Evolutionary conservation across 2,329 filamentous ascomycete genomes (phyloP), one percentile per base, ranked within the genome.

Genomic region (Phaeoacremonium minimum): DNA sequence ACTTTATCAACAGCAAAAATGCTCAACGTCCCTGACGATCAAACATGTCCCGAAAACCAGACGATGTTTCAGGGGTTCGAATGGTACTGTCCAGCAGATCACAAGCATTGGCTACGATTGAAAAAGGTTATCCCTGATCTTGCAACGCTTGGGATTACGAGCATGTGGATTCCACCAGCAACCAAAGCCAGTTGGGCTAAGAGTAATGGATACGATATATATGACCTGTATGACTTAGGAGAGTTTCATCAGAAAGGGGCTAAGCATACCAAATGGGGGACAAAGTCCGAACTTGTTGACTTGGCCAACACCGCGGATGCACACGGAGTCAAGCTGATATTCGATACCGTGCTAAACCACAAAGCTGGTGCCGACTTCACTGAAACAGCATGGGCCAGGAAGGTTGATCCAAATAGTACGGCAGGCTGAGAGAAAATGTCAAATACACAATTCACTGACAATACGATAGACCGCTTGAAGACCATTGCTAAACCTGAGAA

Each of bases 281-380:
- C 66, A 2, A 78, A 77, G 48, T 69, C 75, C 30, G 80, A 86
- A 37, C 60, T 87, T 13, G 45, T 73, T 4, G 61, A 66, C 14
- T 55, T 87, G 32, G 59, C 65, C 4, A 56, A 64, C 15, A 57
- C 61, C 11, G 79, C 80, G 0, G 64, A 71, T 34, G 59, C 70
- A 26, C 46, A 70, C 16, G 73, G 71, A 0, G 64, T 87, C 7
- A 70, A 72, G 1, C 48, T 85, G 1, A 71, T 84, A 46, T 87
- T 80, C 69, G 83, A 87, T 54, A 77, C 80, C 2, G 81, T 88
- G 6, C 61, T 87, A 30, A 87, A 86, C 49, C 83, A 87, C 53
- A 85, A 83, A 53, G 80, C 81, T 4, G 82, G 73, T 3, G 83
- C 79, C 6, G 83, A 87, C 52, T 66, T 61, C 17, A 76, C 69